Evolutionary conservation across 129 eudicot species (phyloP).

Genomic region (Arctium lappa): DNA sequence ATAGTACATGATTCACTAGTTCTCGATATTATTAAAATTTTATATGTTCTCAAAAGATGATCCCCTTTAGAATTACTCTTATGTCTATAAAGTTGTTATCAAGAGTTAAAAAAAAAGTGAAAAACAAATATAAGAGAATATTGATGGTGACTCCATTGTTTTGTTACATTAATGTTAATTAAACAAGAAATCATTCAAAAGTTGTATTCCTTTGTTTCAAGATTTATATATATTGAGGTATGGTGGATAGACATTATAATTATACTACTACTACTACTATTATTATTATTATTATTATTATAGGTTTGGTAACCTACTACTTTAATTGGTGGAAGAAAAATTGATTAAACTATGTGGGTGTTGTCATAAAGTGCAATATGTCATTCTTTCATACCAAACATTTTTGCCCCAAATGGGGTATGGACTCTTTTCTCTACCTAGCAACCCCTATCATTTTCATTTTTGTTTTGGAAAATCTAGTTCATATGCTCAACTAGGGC

Average conservation of each 20-base stretch:
- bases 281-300: too few relatives aligned
- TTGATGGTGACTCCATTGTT: neutral
- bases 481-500: neutral
- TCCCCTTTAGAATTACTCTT: too few relatives aligned
- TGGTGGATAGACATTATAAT: neutral
- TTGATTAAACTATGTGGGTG: neutral
- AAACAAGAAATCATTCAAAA: neutral
- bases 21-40: too few relatives aligned
- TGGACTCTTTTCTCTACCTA: conserved; percentile 14
- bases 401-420: conserved; percentile 9
- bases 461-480: neutral
- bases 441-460: neutral
- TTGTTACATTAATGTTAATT: neutral
- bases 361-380: conserved; percentile 1
- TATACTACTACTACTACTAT: neutral
- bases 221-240: neutral
- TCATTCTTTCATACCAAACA: conserved; percentile 14
- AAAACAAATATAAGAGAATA: neutral
- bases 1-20: too few relatives aligned
- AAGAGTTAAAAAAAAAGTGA: neutral
- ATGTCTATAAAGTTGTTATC: neutral
- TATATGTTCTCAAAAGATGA: too few relatives aligned
- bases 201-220: neutral
- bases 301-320: neutral
- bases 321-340: neutral